phyloP scores from a whole-genome alignment of 2,329 filamentous ascomycete genomes.

The Coniochaeta prunicola region DNA sequence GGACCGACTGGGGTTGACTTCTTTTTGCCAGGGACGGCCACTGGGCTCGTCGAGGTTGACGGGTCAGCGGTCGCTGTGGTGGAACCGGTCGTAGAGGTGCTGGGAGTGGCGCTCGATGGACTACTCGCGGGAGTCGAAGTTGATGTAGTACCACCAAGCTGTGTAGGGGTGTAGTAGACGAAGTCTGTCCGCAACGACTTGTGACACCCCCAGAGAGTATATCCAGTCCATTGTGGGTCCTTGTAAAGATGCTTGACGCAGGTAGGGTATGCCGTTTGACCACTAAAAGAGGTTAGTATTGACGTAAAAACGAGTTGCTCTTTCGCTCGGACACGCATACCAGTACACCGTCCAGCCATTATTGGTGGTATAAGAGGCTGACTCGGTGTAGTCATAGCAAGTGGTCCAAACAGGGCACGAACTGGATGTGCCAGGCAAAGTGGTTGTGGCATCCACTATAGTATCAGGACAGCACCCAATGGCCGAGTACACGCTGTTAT shows the following conservation, averaged over 20 bases:
- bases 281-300: slow-evolving; percentile 10
- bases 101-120: not conserved
- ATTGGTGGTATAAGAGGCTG: slow-evolving; percentile 11
- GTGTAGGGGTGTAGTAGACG: slow-evolving; percentile 14
- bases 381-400: slow-evolving; percentile 19
- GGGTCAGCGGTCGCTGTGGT: not conserved
- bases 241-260: slow-evolving; percentile 23
- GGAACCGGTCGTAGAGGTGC: not conserved
- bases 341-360: slow-evolving; percentile 22
- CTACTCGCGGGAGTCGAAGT: not conserved
- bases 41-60: not conserved
- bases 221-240: slow-evolving; percentile 14
- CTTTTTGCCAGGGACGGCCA: not conserved
- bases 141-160: not conserved
- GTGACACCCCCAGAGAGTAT: slow-evolving; percentile 22
- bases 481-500: slow-evolving; percentile 17
- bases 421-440: not conserved
- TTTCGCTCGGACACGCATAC: too few relatives aligned
- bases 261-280: slow-evolving; percentile 13
- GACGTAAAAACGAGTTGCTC: not conserved
- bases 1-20: slow-evolving; percentile 14
- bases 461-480: slow-evolving; percentile 24
- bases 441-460: slow-evolving; percentile 1
- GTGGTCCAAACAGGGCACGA: slow-evolving; percentile 17
- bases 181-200: slow-evolving; percentile 12